phyloP scores from a whole-genome alignment of 192 early-diverging fungal genomes.

The Geranomyces michiganensis region DNA sequence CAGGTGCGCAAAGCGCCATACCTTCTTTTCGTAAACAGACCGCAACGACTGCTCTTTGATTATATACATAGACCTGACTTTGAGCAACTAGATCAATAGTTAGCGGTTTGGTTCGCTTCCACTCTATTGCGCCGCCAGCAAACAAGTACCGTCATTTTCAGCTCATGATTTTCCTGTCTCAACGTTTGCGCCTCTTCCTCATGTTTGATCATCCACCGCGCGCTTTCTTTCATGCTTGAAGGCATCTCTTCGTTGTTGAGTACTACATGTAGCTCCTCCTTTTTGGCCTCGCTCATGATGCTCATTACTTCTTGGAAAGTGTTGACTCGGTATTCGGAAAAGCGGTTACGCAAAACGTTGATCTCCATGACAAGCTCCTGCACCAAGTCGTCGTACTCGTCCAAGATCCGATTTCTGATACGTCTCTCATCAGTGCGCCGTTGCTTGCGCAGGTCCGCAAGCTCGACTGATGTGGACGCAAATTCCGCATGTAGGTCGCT shows the following conservation, averaged over 20 bases:
- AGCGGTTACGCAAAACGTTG: conserved; percentile 51
- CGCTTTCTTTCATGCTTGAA: conserved; percentile 37
- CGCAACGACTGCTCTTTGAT: conserved; percentile 56
- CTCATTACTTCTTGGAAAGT: conserved; percentile 55
- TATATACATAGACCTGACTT: conserved; percentile 56
- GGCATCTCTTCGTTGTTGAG: conserved; percentile 48
- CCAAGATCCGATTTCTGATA: conserved; percentile 49
- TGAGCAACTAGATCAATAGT: conserved; percentile 37
- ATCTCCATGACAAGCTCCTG: conserved; percentile 58
- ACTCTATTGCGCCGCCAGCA: background rate
- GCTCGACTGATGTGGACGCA: conserved; percentile 49
- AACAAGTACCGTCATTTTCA: conserved; percentile 54
- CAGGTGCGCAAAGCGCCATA: conserved; percentile 6
- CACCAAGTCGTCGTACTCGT: conserved; percentile 61
- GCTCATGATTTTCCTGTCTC: conserved; percentile 49
- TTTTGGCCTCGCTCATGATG: conserved; percentile 58
- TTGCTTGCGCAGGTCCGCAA: conserved; percentile 50
- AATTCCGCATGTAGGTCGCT: conserved; percentile 44
- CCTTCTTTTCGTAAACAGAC: conserved; percentile 51
- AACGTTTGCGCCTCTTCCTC: conserved; percentile 42
- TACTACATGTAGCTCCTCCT: conserved; percentile 51
- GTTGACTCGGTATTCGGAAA: conserved; percentile 55
- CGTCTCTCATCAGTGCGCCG: conserved; percentile 52
- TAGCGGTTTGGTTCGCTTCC: background rate
- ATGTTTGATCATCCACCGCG: conserved; percentile 44